A percentile compares a stretch with the other conserved stretches of the same genome.
Conservation (phyloP, 306 rosid species). For the Quercus glauca region DNA sequence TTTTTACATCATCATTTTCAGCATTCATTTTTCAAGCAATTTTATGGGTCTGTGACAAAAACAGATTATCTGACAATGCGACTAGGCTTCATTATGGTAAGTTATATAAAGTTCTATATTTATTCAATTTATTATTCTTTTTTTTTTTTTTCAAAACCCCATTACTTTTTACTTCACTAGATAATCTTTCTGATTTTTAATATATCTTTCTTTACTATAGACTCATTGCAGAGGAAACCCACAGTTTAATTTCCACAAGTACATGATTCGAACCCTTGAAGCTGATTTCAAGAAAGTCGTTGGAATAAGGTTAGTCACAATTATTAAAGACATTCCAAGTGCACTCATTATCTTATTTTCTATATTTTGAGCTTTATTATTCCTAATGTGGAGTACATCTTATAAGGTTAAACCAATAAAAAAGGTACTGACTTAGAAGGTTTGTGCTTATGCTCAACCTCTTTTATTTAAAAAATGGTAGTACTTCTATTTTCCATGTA, state of each 20-base stretch:
- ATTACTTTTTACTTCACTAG: not conserved
- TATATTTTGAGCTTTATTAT: not conserved
- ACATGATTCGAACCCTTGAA: slow-evolving; percentile 37
- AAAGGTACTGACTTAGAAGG: no score
- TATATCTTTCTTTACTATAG: not conserved
- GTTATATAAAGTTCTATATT: not conserved
- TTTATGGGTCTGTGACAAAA: slow-evolving; percentile 32
- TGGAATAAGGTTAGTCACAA: slow-evolving; percentile 30
- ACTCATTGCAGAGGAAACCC: slow-evolving; percentile 33
- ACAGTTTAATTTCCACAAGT: slow-evolving; percentile 34
- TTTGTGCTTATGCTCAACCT: no score
- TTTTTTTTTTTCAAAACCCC: not conserved
- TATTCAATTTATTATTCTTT: no score
- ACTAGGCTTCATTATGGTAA: slow-evolving; percentile 33
- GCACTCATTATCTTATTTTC: not conserved
- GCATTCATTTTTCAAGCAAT: slow-evolving; percentile 34
- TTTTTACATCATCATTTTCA: slow-evolving; percentile 8
- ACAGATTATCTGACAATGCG: slow-evolving; percentile 32
- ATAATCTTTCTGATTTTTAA: not conserved
- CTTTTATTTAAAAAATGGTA: not conserved
- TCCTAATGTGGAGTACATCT: not conserved
- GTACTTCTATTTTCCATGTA: not conserved
- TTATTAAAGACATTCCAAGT: not conserved
- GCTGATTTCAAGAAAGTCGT: slow-evolving; percentile 34
- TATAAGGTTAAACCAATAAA: not conserved